Base-by-base conservation (phyloP, 129 eudicot genomes). In the Cynara cardunculus region DNA sequence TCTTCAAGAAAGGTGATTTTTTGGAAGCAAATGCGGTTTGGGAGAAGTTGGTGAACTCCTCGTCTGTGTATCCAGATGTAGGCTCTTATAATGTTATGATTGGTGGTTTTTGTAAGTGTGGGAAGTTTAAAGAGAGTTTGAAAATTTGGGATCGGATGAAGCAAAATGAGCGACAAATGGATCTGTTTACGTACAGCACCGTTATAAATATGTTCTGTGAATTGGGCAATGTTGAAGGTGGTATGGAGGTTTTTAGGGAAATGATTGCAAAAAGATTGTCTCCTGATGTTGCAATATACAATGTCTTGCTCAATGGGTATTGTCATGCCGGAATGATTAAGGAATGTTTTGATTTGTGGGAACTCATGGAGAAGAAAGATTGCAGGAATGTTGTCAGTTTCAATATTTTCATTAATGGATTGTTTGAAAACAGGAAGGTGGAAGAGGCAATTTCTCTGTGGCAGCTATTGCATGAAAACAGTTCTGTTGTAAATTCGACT, bases 61-160 rank as follows among this genome's bases (percentile, higher is more conserved):
- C 85, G 0, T 18, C 21, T 61, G 92, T 89, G 73, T 92, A 89
- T 87, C 99, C 99, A 1, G 83, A 87, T 86, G 93, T 89, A 62
- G 88, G 86, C 26, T 86, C 90, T 10, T 92, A 95, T 69, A 92
- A 95, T 86, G 85, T 87, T 46, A 85, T 90, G 93, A 90, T 92
- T 66, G 84, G 88, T 87, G 97, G 99, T 70, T 84, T 92, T 82
- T 86, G 87, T 62, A 92, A 89, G 92, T 92, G 89, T 25, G 90
- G 91, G 19, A 86, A 83, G 86, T 77, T 84, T 78, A 32, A 41
- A 0, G 88, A 90, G 82, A 85, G 89, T 75, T 67, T 94, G 79
- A 88, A 85, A 68, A 31, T 90, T 18, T 90, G 94, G 96, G 85
- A 85, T 5, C 74, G 93, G 59, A 89, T 95, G 97, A 89, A 78